phyloP scores from a whole-genome alignment of 805 yeast genomes.

The Kodamaea lidongshanica region DNA sequence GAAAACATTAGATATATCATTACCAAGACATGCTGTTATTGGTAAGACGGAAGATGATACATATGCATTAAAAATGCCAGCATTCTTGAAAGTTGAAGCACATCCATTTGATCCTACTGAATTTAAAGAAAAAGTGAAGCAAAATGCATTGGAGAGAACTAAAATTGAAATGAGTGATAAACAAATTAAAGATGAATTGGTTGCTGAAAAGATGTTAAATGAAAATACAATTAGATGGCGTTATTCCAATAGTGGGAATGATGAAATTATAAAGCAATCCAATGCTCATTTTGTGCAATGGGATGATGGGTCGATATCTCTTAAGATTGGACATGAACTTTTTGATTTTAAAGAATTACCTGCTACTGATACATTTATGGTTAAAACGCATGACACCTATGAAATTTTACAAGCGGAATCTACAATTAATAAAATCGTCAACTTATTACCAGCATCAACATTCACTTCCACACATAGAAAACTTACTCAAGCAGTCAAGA shows the following conservation, averaged over 20 bases:
- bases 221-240: slow-evolving; percentile 94
- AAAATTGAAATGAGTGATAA: slow-evolving; percentile 30
- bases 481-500: slow-evolving; percentile 64
- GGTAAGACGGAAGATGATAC: slow-evolving; percentile 30
- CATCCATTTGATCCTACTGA: slow-evolving; percentile 75
- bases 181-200: slow-evolving; percentile 39
- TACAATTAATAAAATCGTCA: slow-evolving; percentile 57
- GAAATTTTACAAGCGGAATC: slow-evolving; percentile 67
- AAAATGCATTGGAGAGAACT: slow-evolving; percentile 27
- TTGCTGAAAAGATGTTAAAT: slow-evolving; percentile 61
- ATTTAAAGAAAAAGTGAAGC: slow-evolving; percentile 47
- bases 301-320: slow-evolving; percentile 86
- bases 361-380: slow-evolving; percentile 64
- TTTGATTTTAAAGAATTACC: slow-evolving; percentile 70
- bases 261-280: slow-evolving; percentile 74
- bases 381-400: slow-evolving; percentile 62
- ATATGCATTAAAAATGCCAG: slow-evolving; percentile 64
- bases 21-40: slow-evolving; percentile 47
- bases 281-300: slow-evolving; percentile 88
- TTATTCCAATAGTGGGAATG: slow-evolving; percentile 66
- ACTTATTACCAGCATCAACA: slow-evolving; percentile 88
- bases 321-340: slow-evolving; percentile 81
- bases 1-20: slow-evolving; percentile 32
- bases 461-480: slow-evolving; percentile 74
- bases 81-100: slow-evolving; percentile 76